A percentile compares a stretch with the other conserved stretches of the same genome.
Conservation (phyloP, 2,329 filamentous ascomycete genomes). For the Trichophyton verrucosum region DNA sequence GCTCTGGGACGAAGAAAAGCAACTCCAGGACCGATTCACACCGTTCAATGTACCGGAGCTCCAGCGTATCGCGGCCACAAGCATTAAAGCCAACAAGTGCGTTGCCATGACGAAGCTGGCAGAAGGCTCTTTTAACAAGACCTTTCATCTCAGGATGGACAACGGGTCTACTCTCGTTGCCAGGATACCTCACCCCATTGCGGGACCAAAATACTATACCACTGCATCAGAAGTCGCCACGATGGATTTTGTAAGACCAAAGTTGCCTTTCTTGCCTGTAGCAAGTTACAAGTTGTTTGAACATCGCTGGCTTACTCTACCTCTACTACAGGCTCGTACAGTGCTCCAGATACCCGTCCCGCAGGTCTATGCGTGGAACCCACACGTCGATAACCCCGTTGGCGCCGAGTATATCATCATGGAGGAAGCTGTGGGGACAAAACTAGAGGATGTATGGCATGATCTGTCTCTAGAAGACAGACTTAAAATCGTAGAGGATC, state of each 20-base stretch:
- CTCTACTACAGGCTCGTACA: constrained; percentile 7
- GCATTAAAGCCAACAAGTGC: constrained; percentile 19
- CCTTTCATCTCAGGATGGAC: constrained; percentile 20
- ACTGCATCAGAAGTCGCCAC: constrained; percentile 14
- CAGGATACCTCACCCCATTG: constrained; percentile 11
- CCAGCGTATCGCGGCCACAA: constrained; percentile 20
- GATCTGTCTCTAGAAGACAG: constrained; percentile 20
- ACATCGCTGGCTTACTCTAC: not conserved
- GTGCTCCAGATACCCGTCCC: not conserved
- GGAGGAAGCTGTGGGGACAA: constrained; percentile 27
- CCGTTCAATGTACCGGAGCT: constrained; percentile 25
- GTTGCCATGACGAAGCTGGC: constrained; percentile 26
- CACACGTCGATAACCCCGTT: constrained; percentile 24
- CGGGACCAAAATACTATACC: constrained; percentile 8
- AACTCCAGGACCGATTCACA: constrained; percentile 20
- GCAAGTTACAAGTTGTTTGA: not conserved
- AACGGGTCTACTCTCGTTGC: constrained; percentile 17
- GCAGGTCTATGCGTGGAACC: not conserved
- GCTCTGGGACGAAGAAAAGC: constrained; percentile 23
- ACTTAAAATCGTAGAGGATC: constrained; percentile 18
- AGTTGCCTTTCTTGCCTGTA: not conserved
- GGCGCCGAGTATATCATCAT: constrained; percentile 34
- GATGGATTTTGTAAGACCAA: constrained; percentile 13
- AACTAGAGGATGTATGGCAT: constrained; percentile 20
- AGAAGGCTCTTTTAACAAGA: constrained; percentile 29